phyloP scores from a whole-genome alignment of 148 eudicot species.

The Vaccinium darrowii region DNA sequence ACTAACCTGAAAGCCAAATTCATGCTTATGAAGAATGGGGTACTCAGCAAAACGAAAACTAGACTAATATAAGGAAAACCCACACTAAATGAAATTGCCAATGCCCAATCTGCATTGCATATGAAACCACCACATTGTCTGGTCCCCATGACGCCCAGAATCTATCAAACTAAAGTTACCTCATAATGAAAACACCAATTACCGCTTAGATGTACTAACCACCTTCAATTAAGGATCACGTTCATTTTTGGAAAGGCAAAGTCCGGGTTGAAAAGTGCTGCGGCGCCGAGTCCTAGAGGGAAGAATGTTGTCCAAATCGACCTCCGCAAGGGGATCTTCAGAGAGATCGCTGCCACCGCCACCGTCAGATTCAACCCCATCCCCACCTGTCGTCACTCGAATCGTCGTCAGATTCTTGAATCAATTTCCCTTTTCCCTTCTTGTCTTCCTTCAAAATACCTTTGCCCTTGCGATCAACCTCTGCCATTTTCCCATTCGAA shows the following conservation, averaged over 20 bases:
- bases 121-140: background rate
- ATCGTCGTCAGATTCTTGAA: conserved; percentile 32
- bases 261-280: conserved; percentile 29
- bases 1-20: background rate
- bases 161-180: conserved; percentile 1
- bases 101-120: background rate
- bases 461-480: conserved; percentile 63
- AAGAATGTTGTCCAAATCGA: conserved; percentile 76
- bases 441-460: conserved; percentile 59
- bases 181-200: background rate
- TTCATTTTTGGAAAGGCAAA: conserved; percentile 39
- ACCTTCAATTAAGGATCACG: conserved; percentile 35
- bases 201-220: background rate
- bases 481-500: conserved; percentile 28
- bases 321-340: conserved; percentile 83
- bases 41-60: background rate
- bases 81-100: background rate
- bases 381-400: conserved; percentile 33
- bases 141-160: background rate
- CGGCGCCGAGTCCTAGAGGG: conserved; percentile 74
- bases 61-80: background rate
- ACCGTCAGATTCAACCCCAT: conserved; percentile 24
- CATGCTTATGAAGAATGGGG: background rate
- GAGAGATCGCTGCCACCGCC: conserved; percentile 51
- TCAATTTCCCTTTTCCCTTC: conserved; percentile 45